A percentile compares a stretch with the other conserved stretches of the same genome.
Evolutionary conservation across 345 rosid genomes (phyloP).

Genomic region (Hibiscus tridactylites): DNA sequence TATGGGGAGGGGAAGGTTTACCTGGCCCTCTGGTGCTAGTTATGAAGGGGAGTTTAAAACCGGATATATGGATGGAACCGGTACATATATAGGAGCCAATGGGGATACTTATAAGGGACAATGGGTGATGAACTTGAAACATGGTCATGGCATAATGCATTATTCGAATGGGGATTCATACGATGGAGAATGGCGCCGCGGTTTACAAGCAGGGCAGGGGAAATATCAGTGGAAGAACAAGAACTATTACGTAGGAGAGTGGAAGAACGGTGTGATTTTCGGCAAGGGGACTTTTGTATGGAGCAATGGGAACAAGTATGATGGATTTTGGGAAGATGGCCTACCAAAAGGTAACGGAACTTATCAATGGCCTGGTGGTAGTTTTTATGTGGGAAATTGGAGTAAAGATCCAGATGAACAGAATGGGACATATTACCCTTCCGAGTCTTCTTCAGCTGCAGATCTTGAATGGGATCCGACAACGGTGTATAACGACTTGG

Average conservation of each 20-base stretch:
- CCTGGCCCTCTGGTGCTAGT: slow-evolving; percentile 87
- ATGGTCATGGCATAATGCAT: slow-evolving; percentile 59
- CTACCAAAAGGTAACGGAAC: slow-evolving; percentile 81
- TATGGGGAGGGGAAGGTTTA: slow-evolving; percentile 75
- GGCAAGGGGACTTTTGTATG: slow-evolving; percentile 71
- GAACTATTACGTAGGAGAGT: slow-evolving; percentile 55
- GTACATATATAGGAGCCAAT: slow-evolving; percentile 47
- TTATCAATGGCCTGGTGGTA: slow-evolving; percentile 64
- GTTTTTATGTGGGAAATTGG: slow-evolving; percentile 84
- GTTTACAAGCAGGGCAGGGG: slow-evolving; percentile 74
- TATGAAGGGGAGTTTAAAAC: slow-evolving; percentile 92
- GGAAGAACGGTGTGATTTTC: slow-evolving; percentile 62
- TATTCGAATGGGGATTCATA: slow-evolving; percentile 68
- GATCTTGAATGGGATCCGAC: slow-evolving; percentile 64
- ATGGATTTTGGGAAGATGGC: slow-evolving; percentile 76
- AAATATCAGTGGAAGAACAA: slow-evolving; percentile 65
- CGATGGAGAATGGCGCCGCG: slow-evolving; percentile 87
- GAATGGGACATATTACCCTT: slow-evolving; percentile 68
- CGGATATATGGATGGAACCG: slow-evolving; percentile 86
- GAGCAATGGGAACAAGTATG: slow-evolving; percentile 56
- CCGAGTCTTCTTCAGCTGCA: slow-evolving; percentile 25
- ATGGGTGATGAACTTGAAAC: slow-evolving; percentile 89
- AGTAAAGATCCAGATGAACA: slow-evolving; percentile 67
- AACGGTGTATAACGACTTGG: slow-evolving; percentile 39
- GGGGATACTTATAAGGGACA: slow-evolving; percentile 70